Conservation (phyloP, 2,329 filamentous ascomycete species). For the Fusarium nematophilum region DNA sequence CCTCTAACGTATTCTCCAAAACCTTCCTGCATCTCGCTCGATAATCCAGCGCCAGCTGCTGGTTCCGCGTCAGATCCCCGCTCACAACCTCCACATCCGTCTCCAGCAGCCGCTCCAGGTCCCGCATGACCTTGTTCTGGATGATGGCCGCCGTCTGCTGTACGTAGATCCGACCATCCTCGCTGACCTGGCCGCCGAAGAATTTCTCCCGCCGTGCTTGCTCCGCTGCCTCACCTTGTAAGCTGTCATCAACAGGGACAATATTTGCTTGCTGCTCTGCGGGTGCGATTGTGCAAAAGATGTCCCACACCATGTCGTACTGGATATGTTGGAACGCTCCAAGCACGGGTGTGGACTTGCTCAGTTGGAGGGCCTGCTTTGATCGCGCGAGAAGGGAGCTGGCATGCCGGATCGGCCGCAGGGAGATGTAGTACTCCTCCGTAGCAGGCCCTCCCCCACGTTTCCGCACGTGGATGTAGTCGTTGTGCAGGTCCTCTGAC, state of each 20-base stretch:
- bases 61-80: constrained; percentile 56
- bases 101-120: constrained; percentile 59
- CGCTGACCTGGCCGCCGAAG: constrained; percentile 46
- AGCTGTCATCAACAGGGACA: constrained; percentile 35
- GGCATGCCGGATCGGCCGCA: constrained; percentile 59
- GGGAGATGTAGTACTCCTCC: constrained; percentile 64
- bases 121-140: constrained; percentile 55
- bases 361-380: constrained; percentile 50
- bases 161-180: constrained; percentile 44
- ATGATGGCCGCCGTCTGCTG: constrained; percentile 55
- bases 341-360: constrained; percentile 44
- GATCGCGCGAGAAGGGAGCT: constrained; percentile 61
- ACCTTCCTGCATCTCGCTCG: constrained; percentile 61
- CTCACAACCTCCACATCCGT: constrained; percentile 58
- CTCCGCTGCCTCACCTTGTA: constrained; percentile 44
- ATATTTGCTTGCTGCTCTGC: constrained; percentile 45
- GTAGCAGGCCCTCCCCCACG: constrained; percentile 43
- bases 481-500: constrained; percentile 63
- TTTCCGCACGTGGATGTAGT: constrained; percentile 68
- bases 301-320: constrained; percentile 63
- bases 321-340: constrained; percentile 63
- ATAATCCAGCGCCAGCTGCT: constrained; percentile 62
- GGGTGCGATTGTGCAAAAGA: constrained; percentile 55
- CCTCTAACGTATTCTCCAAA: constrained; percentile 57
- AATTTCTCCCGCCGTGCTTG: constrained; percentile 41